Evolutionary conservation across 768 basidiomycete species (phyloP).

Genomic region (Thelephora ganbajun): DNA sequence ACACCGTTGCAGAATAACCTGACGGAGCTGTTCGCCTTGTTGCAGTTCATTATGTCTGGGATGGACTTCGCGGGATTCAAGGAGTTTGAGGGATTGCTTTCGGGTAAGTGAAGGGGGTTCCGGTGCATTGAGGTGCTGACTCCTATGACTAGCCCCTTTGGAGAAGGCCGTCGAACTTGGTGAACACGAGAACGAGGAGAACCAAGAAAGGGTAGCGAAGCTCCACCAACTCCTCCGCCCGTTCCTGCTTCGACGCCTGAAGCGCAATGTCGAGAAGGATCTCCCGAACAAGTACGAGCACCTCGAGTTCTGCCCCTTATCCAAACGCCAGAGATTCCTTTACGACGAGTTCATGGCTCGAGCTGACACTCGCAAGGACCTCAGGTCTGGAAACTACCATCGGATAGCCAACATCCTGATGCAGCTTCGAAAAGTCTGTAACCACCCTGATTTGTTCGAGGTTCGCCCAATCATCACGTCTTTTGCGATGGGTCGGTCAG

Average conservation of each 20-base stretch:
- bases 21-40: slow-evolving; percentile 86
- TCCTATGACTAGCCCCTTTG: slow-evolving; percentile 51
- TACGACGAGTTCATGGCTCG: slow-evolving; percentile 96
- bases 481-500: slow-evolving; percentile 64
- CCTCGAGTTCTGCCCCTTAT: slow-evolving; percentile 74
- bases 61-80: slow-evolving; percentile 82
- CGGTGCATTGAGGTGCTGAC: too few species aligned
- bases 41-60: slow-evolving; percentile 90
- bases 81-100: slow-evolving; percentile 95
- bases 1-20: slow-evolving; percentile 96
- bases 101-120: slow-evolving; percentile 42
- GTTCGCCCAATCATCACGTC: slow-evolving; percentile 73
- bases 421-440: slow-evolving; percentile 96
- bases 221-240: slow-evolving; percentile 93
- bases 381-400: slow-evolving; percentile 76
- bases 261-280: slow-evolving; percentile 94
- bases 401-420: slow-evolving; percentile 91
- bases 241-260: slow-evolving; percentile 89
- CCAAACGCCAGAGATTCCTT: slow-evolving; percentile 86
- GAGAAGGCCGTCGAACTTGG: slow-evolving; percentile 90
- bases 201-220: slow-evolving; percentile 69
- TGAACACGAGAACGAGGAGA: slow-evolving; percentile 63
- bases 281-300: slow-evolving; percentile 91
- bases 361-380: slow-evolving; percentile 66
- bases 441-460: slow-evolving; percentile 88